phyloP scores from a whole-genome alignment of 352 stramenopile species.

The Phytophthora fragariaefolia region DNA sequence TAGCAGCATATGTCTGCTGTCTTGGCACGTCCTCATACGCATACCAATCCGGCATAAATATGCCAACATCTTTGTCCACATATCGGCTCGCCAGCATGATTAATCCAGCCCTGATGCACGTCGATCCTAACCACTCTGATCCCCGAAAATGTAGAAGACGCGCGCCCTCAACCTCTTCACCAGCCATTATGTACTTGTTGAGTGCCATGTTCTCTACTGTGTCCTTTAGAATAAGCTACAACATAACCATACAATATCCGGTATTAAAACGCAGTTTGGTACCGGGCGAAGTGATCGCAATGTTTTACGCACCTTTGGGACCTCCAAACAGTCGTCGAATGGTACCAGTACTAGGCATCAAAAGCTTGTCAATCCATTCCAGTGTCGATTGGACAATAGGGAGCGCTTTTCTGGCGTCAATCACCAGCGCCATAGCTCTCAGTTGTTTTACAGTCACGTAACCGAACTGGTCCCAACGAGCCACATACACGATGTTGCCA shows the following conservation, averaged over 20 bases:
- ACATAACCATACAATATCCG: constrained; percentile 11
- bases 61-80: background rate
- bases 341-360: background rate
- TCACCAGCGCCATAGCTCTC: background rate
- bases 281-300: background rate
- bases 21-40: background rate
- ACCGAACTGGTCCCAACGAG: background rate
- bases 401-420: constrained; percentile 4
- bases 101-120: constrained; percentile 6
- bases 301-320: constrained; percentile 7
- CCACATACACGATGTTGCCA: background rate
- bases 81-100: background rate
- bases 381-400: background rate
- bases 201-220: constrained; percentile 8
- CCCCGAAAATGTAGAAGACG: constrained; percentile 10
- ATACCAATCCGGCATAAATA: constrained; percentile 11
- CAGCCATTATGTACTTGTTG: background rate
- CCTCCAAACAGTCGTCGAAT: background rate
- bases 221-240: background rate
- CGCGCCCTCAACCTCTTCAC: constrained; percentile 13
- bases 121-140: constrained; percentile 6
- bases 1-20: background rate
- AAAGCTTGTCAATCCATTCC: background rate
- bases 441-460: constrained; percentile 1
- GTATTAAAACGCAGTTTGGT: background rate